Base-by-base conservation (phyloP, 768 basidiomycete species). In the Lyophyllum semitale region DNA sequence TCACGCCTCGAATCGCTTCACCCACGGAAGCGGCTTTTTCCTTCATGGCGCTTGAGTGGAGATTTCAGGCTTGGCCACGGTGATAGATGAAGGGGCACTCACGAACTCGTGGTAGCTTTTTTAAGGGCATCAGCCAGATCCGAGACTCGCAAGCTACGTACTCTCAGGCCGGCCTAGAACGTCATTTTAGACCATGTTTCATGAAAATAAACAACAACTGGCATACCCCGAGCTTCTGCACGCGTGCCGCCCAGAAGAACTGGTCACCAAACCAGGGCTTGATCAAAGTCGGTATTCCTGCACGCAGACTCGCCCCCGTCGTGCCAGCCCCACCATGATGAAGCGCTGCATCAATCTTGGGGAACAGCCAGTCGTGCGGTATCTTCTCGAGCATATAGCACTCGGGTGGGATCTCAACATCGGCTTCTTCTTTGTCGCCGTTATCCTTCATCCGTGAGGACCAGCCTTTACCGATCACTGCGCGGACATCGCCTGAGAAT, bases 291-390 rank as follows among this genome's bases (percentile, higher is more conserved):
- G 87, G 86, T 29, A 86, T 75, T 1, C 85, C 85, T 33, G 83
- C 81, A 65, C 82, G 77, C 58, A 88, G 68, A 64, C 82, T 84
- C 1, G 86, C 87, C 0, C 85, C 86, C 0, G 87, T 88, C 0
- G 87, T 89, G 12, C 87, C 87, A 4, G 87, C 87, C 8, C 87
- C 87, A 20, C 87, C 87, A 57, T 88, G 85, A 68, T 87, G 86
- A 40, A 87, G 54, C 8, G 77, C 84, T 1, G 85, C 87, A 61
- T 85, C 82, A 11, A 89, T 73, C 59, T 74, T 74, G 0, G 81
- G 79, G 68, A 84, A 84, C 29, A 84, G 70, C 83, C 83, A 84
- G 64, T 84, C 84, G 65, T 89, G 87, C 2, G 87, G 87, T 8
- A 88, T 75, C 65, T 83, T 84, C 35, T 87, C 83, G n/a, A 89